Evolutionary conservation across 768 basidiomycete species (phyloP), one percentile per base, ranked within the genome.

Genomic region (Gloeophyllum trabeum): DNA sequence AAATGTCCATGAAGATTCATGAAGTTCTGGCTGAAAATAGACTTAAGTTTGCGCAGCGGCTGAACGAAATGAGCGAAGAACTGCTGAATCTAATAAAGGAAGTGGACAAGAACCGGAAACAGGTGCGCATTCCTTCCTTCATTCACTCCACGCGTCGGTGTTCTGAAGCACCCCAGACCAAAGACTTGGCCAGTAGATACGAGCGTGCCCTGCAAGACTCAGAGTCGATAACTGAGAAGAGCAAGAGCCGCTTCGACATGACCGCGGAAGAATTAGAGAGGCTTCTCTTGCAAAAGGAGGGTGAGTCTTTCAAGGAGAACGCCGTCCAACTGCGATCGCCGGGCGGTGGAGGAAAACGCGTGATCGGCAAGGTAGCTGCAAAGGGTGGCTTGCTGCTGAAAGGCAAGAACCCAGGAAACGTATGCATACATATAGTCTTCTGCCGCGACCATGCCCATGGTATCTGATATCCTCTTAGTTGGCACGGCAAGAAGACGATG

Each of bases 11-110:
- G 75, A 74, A 76, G 42, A 75, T 92, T 38, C 94, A 98, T 55
- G 93, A 98, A 50, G 61, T 74, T 35, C 76, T 98, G 67, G 90
- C 87, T 7, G 88, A 94, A 51, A 92, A 92, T 59, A 75, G 91
- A 41, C 60, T 92, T 25, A 75, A 81, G 35, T 96, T 97, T 54
- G 74, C 91, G 1, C 75, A 82, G 45, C 77, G 90, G 34, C 67
- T 99, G 34, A 85, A 83, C 55, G 96, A 99, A 61, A 98, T 97
- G 90, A 82, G 85, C 54, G 92, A 97, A n/a, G 96, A 99, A 54
- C 69, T 99, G 21, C 64, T 73, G 14, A 81, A 73, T 6, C 65
- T 98, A 4, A 76, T 79, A 0, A 89, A 89, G 52, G 93, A 98
- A 59, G 89, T 96, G 1, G 96, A 99, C 50, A 92, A 90, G 67